Evolutionary conservation across 805 yeast species (phyloP).

Genomic region (Kurtzmaniella cleridarum): DNA sequence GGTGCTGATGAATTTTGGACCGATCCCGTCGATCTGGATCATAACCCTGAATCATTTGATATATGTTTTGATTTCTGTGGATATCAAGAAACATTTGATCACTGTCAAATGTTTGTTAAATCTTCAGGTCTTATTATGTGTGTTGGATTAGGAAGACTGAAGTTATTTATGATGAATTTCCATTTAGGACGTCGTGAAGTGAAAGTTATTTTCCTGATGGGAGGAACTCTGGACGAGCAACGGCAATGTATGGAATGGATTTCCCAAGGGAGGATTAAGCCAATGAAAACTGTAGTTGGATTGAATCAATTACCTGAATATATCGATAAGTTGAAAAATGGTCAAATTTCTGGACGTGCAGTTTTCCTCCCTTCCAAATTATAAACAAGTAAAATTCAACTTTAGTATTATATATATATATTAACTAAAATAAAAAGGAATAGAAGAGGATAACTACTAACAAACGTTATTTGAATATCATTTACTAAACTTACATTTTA

Average conservation of each 20-base stretch:
- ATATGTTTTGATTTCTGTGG: slow-evolving; percentile 37
- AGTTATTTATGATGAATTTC: slow-evolving; percentile 25
- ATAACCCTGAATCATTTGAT: slow-evolving; percentile 31
- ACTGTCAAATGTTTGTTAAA: slow-evolving; percentile 25
- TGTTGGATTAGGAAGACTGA: slow-evolving; percentile 38
- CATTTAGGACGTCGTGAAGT: slow-evolving; percentile 38
- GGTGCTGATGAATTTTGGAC: slow-evolving; percentile 42
- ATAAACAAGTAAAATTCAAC: background rate
- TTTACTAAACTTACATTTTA: no score
- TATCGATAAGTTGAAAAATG: slow-evolving; percentile 28
- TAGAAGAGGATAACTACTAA: no score
- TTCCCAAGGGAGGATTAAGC: slow-evolving; percentile 32
- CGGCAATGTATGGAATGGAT: slow-evolving; percentile 40
- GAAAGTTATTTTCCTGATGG: slow-evolving; percentile 33
- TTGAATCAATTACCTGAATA: slow-evolving; percentile 33
- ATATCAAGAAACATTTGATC: slow-evolving; percentile 21
- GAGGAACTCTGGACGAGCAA: slow-evolving; percentile 42
- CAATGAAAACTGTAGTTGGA: slow-evolving; percentile 22
- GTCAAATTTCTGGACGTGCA: slow-evolving; percentile 38
- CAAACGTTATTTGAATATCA: no score
- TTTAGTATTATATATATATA: background rate
- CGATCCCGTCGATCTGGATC: slow-evolving; percentile 19
- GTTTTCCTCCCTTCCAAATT: slow-evolving; percentile 26
- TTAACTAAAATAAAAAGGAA: background rate
- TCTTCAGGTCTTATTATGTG: slow-evolving; percentile 34